Percentiles rank a stretch among this genome's conserved stretches.
Evolutionary conservation across 495 filamentous ascomycete genomes (phyloP).

Genomic region (Penicillium lividum): DNA sequence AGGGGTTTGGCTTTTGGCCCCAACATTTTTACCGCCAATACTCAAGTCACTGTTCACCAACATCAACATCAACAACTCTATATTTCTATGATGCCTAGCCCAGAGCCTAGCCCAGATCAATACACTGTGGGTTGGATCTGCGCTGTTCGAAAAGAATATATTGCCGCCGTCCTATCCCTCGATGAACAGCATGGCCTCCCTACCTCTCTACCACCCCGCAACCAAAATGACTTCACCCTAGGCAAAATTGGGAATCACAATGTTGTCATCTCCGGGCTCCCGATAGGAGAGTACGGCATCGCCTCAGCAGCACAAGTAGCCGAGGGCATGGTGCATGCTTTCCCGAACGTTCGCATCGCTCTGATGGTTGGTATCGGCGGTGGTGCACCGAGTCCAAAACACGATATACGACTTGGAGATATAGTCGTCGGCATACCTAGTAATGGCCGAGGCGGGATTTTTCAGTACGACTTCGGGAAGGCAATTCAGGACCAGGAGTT

Average conservation of each 20-base stretch:
- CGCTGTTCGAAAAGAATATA: conserved; percentile 35
- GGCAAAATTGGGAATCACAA: conserved; percentile 36
- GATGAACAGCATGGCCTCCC: conserved; percentile 31
- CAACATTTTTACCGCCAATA: not conserved
- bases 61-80: not conserved
- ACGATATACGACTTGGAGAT: conserved; percentile 26
- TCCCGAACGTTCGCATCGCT: conserved; percentile 18
- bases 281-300: conserved; percentile 8
- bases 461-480: conserved; percentile 45
- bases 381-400: conserved; percentile 23
- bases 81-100: conserved; percentile 8
- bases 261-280: conserved; percentile 11
- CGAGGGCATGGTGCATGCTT: conserved; percentile 27
- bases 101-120: conserved; percentile 21
- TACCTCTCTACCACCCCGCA: conserved; percentile 9
- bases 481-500: conserved; percentile 18
- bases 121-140: conserved; percentile 56
- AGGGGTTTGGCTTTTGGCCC: not conserved
- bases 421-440: conserved; percentile 34
- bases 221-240: conserved; percentile 37
- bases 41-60: not conserved
- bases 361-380: conserved; percentile 31
- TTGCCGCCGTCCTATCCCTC: conserved; percentile 39
- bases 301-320: conserved; percentile 28
- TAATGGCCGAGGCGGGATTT: conserved; percentile 28